A percentile compares a stretch with the other conserved stretches of the same genome.
Conservation (phyloP, 2,329 filamentous ascomycete genomes). For the Apiospora saccharicola region DNA sequence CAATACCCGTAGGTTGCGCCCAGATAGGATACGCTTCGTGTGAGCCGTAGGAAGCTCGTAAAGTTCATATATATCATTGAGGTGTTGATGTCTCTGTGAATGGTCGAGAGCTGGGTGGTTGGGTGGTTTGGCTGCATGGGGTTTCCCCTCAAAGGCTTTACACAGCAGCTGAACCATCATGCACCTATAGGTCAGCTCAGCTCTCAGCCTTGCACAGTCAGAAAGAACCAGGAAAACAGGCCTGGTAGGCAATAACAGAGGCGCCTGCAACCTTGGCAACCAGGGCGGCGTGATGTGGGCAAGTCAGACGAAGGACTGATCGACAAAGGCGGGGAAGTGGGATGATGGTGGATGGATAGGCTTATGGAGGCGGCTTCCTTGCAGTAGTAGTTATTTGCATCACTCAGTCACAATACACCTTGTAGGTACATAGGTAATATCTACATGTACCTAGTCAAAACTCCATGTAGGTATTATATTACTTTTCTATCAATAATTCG, state of each 20-base stretch:
- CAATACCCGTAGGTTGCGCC: not conserved
- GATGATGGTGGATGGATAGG: not conserved
- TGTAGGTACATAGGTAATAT: too few species aligned
- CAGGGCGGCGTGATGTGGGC: not conserved
- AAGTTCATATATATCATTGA: not conserved
- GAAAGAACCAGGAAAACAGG: not conserved
- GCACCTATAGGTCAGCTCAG: constrained; percentile 13
- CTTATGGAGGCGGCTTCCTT: not conserved
- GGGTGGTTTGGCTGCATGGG: not conserved
- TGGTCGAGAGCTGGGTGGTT: not conserved
- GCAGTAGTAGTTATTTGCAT: not conserved
- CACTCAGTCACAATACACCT: too few species aligned
- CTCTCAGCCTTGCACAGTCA: not conserved
- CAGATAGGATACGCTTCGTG: not conserved
- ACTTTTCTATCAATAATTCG: too few species aligned
- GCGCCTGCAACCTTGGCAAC: not conserved
- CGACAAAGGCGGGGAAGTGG: constrained; percentile 4
- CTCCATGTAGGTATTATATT: too few species aligned
- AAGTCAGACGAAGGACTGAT: not conserved
- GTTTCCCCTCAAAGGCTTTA: not conserved
- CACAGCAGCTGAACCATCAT: not conserved
- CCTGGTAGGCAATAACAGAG: not conserved
- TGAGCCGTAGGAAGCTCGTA: not conserved
- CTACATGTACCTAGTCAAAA: too few species aligned
- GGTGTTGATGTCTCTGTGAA: not conserved